Conservation (phyloP, 148 eudicot species). For the Fallopia convolvulus region DNA sequence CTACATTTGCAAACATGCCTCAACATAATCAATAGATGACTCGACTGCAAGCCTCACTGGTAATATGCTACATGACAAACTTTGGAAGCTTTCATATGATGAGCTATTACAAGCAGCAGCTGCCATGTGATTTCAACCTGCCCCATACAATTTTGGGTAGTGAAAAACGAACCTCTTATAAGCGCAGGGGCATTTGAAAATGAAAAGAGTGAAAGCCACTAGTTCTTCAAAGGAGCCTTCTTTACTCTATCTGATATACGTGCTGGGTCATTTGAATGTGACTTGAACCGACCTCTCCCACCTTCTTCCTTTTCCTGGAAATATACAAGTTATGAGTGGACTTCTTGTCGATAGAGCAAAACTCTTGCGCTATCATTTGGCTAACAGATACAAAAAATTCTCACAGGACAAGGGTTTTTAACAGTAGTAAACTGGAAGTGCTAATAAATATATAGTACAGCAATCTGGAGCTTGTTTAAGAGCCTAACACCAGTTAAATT, state of each 20-base stretch:
- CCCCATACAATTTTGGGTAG: background rate
- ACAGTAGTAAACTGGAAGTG: background rate
- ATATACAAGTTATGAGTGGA: background rate
- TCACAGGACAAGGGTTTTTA: background rate
- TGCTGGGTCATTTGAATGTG: conserved; percentile 75
- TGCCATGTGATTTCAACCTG: background rate
- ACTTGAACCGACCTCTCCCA: conserved; percentile 93
- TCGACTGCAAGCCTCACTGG: background rate
- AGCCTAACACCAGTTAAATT: background rate
- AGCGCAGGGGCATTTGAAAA: background rate
- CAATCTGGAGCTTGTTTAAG: background rate
- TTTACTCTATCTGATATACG: conserved; percentile 85
- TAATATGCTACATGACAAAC: background rate
- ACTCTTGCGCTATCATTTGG: background rate
- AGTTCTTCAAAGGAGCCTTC: conserved; percentile 90
- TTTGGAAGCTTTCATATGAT: background rate
- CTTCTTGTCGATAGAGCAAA: background rate
- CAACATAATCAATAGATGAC: background rate
- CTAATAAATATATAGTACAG: no score
- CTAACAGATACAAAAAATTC: background rate
- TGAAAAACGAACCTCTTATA: background rate
- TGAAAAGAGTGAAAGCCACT: background rate
- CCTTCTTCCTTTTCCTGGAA: conserved; percentile 81
- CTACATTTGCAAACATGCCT: background rate
- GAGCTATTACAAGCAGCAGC: background rate